Evolutionary conservation across 2,329 filamentous ascomycete species (phyloP).

Genomic region (Fusarium liriodendri): DNA sequence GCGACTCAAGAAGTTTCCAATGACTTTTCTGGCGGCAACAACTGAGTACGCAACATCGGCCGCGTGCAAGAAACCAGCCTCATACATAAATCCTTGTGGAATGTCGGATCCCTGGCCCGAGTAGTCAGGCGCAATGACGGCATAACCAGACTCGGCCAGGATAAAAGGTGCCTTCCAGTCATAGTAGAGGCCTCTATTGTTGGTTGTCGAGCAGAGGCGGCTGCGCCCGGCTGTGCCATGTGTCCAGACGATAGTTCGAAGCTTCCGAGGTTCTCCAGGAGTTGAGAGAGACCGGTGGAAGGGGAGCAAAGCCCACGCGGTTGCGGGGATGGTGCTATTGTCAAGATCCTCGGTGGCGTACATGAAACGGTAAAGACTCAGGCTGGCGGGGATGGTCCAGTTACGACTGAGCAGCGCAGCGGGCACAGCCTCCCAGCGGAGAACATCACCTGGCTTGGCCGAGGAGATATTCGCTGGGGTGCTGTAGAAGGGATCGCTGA

Average conservation of each 20-base stretch:
- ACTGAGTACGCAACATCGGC: constrained; percentile 29
- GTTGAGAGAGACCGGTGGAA: not conserved
- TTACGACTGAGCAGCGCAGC: not conserved
- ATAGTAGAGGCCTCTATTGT: constrained; percentile 38
- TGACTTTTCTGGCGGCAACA: constrained; percentile 24
- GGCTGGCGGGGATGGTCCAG: constrained; percentile 8
- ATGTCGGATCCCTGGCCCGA: constrained; percentile 26
- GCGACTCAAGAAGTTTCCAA: constrained; percentile 16
- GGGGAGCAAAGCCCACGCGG: not conserved
- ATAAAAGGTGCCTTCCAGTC: constrained; percentile 34
- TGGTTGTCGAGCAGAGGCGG: constrained; percentile 38
- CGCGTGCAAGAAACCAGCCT: constrained; percentile 31
- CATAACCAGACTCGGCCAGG: constrained; percentile 20
- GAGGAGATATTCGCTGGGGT: constrained; percentile 1
- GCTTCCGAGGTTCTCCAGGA: not conserved
- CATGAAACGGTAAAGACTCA: not conserved
- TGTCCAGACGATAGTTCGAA: constrained; percentile 37
- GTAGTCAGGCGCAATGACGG: constrained; percentile 16
- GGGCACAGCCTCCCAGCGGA: constrained; percentile 1
- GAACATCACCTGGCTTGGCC: not conserved
- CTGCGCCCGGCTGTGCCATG: constrained; percentile 39
- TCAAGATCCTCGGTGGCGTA: constrained; percentile 4
- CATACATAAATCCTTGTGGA: constrained; percentile 35
- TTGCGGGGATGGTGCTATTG: not conserved
- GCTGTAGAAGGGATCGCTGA: constrained; percentile 1